phyloP scores from a whole-genome alignment of 2,329 filamentous ascomycete genomes.

The Zymoseptoria brevis region DNA sequence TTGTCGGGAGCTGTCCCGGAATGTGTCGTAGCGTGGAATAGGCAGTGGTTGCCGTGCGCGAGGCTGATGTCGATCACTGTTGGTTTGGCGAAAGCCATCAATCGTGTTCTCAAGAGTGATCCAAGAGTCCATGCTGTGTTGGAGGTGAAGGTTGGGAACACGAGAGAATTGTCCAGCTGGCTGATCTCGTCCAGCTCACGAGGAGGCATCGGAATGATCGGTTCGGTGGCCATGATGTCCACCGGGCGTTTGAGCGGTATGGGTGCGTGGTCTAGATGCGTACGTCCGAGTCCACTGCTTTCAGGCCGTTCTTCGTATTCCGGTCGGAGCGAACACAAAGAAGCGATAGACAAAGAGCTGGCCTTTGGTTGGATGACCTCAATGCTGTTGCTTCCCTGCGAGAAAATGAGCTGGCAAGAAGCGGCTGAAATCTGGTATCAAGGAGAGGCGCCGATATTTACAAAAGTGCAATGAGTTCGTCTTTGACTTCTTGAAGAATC shows the following conservation, averaged over 20 bases:
- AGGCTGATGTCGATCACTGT: constrained; percentile 58
- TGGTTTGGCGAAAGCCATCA: constrained; percentile 48
- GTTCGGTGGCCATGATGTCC: constrained; percentile 17
- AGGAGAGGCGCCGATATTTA: not conserved
- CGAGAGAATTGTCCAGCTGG: constrained; percentile 36
- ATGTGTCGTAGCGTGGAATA: constrained; percentile 64
- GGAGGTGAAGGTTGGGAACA: constrained; percentile 52
- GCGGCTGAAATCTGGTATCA: not conserved
- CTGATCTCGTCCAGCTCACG: constrained; percentile 34
- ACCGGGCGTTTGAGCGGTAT: not conserved
- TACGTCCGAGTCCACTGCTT: not conserved
- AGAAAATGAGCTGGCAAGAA: not conserved
- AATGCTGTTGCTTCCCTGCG: not conserved
- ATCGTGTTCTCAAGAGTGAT: constrained; percentile 55
- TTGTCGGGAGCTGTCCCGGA: constrained; percentile 59
- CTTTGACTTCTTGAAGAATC: not conserved
- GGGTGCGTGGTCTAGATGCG: not conserved
- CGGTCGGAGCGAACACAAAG: not conserved
- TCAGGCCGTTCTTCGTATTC: not conserved
- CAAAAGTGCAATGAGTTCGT: not conserved
- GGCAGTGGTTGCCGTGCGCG: constrained; percentile 40
- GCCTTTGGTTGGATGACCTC: not conserved
- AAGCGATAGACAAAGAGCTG: not conserved
- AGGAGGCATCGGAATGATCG: constrained; percentile 22
- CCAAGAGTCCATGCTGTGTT: constrained; percentile 60